Conservation (phyloP, 2,329 filamentous ascomycete genomes). For the Paraconiothyrium brasiliense region DNA sequence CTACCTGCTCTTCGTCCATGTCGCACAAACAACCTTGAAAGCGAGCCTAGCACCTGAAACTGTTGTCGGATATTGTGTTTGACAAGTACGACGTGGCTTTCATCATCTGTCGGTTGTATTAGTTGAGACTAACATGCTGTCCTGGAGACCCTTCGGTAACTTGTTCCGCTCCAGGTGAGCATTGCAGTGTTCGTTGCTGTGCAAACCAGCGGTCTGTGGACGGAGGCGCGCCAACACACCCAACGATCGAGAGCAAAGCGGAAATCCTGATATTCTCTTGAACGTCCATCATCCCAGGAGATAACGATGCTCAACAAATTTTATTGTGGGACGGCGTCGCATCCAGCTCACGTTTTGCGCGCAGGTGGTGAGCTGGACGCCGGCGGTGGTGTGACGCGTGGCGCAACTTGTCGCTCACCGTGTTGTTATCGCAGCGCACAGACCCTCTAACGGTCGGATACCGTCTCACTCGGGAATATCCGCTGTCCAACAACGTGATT, state of each 20-base stretch:
- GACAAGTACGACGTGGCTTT: too few relatives aligned
- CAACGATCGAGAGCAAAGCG: not conserved
- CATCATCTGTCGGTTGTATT: too few relatives aligned
- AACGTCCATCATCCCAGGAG: not conserved
- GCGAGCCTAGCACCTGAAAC: too few relatives aligned
- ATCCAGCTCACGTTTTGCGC: not conserved
- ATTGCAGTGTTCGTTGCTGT: too few relatives aligned
- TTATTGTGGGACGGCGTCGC: slow-evolving; percentile 12
- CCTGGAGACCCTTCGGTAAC: too few relatives aligned
- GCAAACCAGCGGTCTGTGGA: not conserved
- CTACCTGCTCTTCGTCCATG: too few relatives aligned
- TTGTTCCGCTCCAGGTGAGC: too few relatives aligned
- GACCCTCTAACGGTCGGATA: not conserved
- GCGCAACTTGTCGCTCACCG: slow-evolving; percentile 13
- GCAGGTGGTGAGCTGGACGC: slow-evolving; percentile 11
- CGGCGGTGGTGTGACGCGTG: slow-evolving; percentile 14
- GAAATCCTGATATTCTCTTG: not conserved
- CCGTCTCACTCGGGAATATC: not conserved
- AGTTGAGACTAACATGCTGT: too few relatives aligned
- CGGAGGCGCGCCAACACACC: slow-evolving; percentile 3
- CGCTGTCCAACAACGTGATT: slow-evolving; percentile 13
- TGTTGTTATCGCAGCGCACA: slow-evolving; percentile 10
- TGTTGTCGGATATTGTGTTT: too few relatives aligned
- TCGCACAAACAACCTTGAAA: too few relatives aligned
- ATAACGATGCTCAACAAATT: slow-evolving; percentile 4